Conservation (phyloP, 768 basidiomycete genomes). For the Paxillus rubicundulus region DNA sequence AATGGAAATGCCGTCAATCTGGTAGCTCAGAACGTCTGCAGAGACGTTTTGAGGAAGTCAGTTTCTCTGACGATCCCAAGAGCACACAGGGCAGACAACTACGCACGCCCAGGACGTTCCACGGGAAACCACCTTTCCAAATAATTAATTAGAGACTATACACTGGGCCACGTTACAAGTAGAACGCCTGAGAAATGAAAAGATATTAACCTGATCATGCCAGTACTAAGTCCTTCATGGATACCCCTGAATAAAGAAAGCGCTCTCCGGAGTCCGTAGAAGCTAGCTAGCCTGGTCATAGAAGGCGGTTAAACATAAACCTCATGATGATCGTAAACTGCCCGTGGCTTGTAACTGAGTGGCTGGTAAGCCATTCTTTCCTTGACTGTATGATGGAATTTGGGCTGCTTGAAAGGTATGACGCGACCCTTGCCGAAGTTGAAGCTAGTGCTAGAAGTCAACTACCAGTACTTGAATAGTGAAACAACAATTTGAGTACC, state of each 20-base stretch:
- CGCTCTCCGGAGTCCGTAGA: too few species aligned
- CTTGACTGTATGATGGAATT: constrained; percentile 64
- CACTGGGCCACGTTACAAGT: background rate
- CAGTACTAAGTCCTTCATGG: too few species aligned
- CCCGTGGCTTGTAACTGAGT: constrained; percentile 58
- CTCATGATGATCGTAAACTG: constrained; percentile 46
- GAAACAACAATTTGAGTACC: constrained; percentile 21
- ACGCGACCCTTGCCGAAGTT: constrained; percentile 58
- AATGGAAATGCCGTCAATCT: too few species aligned
- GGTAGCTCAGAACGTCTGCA: too few species aligned
- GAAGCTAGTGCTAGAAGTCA: constrained; percentile 13
- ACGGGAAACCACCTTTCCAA: constrained; percentile 43
- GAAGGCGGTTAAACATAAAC: constrained; percentile 38
- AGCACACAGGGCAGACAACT: background rate
- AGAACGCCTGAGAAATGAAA: too few species aligned
- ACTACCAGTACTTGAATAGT: background rate
- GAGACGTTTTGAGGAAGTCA: too few species aligned
- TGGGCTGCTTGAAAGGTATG: constrained; percentile 45
- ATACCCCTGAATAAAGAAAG: too few species aligned
- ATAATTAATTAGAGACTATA: too few species aligned
- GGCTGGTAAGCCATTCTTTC: constrained; percentile 47
- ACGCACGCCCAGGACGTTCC: background rate
- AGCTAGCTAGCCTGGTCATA: too few species aligned
- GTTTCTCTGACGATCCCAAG: too few species aligned
- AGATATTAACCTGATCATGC: too few species aligned